Conservation (phyloP, 345 rosid species). For the Lepidium sativum region DNA sequence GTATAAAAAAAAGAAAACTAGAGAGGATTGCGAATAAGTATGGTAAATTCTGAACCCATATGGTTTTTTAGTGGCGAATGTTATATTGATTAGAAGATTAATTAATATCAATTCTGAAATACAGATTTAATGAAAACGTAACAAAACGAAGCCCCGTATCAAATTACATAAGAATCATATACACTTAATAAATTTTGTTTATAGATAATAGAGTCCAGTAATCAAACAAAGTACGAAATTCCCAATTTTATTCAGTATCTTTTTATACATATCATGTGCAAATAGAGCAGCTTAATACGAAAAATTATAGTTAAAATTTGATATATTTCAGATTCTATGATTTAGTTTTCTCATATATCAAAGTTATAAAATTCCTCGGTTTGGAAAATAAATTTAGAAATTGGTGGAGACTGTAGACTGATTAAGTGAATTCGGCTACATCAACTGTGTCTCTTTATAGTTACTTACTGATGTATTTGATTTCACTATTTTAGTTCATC, state of each 20-base stretch:
- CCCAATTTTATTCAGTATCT: not conserved
- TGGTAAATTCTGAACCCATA: slow-evolving; percentile 5
- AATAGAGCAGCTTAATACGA: too few relatives aligned
- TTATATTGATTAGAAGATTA: not conserved
- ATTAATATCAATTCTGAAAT: not conserved
- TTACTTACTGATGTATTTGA: not conserved
- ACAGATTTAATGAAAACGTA: not conserved
- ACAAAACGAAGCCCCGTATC: too few relatives aligned
- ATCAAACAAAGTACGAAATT: not conserved
- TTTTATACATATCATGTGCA: too few relatives aligned
- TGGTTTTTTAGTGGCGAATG: slow-evolving; percentile 9
- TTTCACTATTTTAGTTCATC: not conserved
- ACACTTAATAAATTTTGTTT: not conserved
- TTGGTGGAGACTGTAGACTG: not conserved
- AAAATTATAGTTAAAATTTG: too few relatives aligned
- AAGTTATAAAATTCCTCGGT: too few relatives aligned
- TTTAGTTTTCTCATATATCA: too few relatives aligned
- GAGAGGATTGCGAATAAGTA: slow-evolving; percentile 15
- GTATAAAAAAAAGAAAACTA: not conserved
- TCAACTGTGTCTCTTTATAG: not conserved
- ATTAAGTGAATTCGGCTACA: not conserved
- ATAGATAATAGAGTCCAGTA: not conserved
- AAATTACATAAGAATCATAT: not conserved
- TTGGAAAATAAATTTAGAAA: too few relatives aligned
- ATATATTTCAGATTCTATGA: too few relatives aligned